phyloP scores from a whole-genome alignment of 2,329 filamentous ascomycete species.

The Sporothrix euskadiensis region DNA sequence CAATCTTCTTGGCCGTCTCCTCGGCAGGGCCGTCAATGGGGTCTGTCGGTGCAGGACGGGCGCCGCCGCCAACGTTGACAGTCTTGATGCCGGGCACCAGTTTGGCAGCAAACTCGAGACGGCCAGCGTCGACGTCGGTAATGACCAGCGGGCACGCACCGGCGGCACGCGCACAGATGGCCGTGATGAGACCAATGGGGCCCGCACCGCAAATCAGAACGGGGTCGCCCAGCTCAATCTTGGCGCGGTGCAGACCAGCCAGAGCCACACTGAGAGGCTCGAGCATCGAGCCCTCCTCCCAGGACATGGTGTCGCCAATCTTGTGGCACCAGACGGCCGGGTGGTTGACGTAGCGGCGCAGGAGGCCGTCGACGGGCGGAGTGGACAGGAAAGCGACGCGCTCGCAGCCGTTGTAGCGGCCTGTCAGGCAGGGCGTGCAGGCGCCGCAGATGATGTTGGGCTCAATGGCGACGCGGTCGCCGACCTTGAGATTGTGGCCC shows the following conservation, averaged over 20 bases:
- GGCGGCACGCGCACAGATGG: constrained; percentile 80
- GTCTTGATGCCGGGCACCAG: constrained; percentile 78
- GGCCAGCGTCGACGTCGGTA: constrained; percentile 88
- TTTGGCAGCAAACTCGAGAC: constrained; percentile 80
- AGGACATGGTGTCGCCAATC: constrained; percentile 81
- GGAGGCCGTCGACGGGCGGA: constrained; percentile 80
- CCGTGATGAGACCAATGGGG: constrained; percentile 86
- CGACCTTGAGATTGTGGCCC: constrained; percentile 75
- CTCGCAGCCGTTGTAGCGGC: constrained; percentile 94
- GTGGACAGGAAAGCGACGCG: constrained; percentile 84
- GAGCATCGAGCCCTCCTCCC: constrained; percentile 84
- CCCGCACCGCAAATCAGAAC: constrained; percentile 90
- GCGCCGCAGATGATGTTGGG: constrained; percentile 89
- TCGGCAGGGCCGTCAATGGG: constrained; percentile 59
- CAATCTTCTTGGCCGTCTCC: constrained; percentile 68
- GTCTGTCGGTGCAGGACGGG: not conserved
- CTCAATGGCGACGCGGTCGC: constrained; percentile 91
- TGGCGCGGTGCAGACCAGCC: constrained; percentile 81
- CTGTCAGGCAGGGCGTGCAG: constrained; percentile 88
- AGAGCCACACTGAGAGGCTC: constrained; percentile 89
- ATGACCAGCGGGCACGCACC: constrained; percentile 90
- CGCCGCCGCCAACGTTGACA: constrained; percentile 65
- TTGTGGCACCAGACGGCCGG: constrained; percentile 95
- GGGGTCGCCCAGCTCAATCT: constrained; percentile 79
- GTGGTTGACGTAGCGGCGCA: constrained; percentile 93